Percentiles rank a stretch among this genome's conserved stretches.
Conservation (phyloP, 1,284 basidiomycete genomes). For the Crucibulum parvulum region DNA sequence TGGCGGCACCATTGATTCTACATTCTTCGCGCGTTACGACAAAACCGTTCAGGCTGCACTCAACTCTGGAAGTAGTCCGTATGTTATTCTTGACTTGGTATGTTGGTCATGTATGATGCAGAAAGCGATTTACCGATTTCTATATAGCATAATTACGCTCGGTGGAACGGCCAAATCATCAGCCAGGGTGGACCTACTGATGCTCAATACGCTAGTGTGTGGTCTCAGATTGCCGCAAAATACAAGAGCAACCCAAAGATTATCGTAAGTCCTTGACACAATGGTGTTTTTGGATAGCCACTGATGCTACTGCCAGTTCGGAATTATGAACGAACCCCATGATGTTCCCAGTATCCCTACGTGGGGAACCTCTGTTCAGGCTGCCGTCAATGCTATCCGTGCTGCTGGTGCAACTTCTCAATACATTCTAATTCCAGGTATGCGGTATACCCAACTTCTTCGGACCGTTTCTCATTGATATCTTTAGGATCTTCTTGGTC, state of each 20-base stretch:
- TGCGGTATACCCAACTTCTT: background rate
- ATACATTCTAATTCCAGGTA: slow-evolving; percentile 53
- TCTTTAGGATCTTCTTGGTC: slow-evolving; percentile 31
- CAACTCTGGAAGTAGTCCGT: slow-evolving; percentile 43
- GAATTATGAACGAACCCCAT: slow-evolving; percentile 62
- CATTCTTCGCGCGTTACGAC: slow-evolving; percentile 54
- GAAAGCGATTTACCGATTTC: background rate
- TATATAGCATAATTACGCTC: slow-evolving; percentile 54
- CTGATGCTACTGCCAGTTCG: slow-evolving; percentile 29
- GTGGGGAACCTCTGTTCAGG: slow-evolving; percentile 55
- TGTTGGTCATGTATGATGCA: slow-evolving; percentile 4
- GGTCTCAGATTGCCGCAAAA: slow-evolving; percentile 58
- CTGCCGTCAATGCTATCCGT: slow-evolving; percentile 56
- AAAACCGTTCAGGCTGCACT: slow-evolving; percentile 56
- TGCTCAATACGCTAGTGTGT: slow-evolving; percentile 56
- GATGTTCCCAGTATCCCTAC: slow-evolving; percentile 47
- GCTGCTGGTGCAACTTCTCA: slow-evolving; percentile 51
- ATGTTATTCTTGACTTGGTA: slow-evolving; percentile 59
- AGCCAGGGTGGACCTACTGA: slow-evolving; percentile 62
- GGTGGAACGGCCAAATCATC: slow-evolving; percentile 57
- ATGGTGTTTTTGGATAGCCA: background rate
- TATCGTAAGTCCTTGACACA: slow-evolving; percentile 38
- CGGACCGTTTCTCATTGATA: background rate
- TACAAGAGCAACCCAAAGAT: slow-evolving; percentile 55
- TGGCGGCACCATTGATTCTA: slow-evolving; percentile 51